These are phyloP conservation scores for Monascus ruber DNA, from an alignment of 2,329 filamentous ascomycete genomes.

Conservation along the genomic window DNA sequence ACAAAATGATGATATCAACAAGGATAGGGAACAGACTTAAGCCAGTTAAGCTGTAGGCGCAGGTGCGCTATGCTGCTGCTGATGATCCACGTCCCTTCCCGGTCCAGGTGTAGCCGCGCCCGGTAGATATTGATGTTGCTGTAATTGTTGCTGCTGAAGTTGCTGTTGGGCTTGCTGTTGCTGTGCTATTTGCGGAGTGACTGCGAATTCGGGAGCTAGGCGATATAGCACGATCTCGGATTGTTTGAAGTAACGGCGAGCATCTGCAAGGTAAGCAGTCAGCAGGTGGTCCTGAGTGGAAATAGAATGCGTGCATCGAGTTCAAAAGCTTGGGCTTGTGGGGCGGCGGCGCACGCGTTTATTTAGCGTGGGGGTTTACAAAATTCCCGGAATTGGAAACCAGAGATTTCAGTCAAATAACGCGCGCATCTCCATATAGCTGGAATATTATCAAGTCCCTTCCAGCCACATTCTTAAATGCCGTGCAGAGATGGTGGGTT, in stretches of 20 bases:
- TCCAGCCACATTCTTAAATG: too few species aligned
- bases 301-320: too few species aligned
- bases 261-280: constrained; percentile 47
- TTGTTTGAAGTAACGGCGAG: constrained; percentile 96
- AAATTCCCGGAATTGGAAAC: too few species aligned
- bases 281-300: not conserved
- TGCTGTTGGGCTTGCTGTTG: constrained; percentile 31
- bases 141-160: constrained; percentile 21
- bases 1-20: not conserved
- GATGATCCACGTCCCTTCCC: constrained; percentile 9
- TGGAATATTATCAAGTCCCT: too few species aligned
- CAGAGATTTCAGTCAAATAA: too few species aligned
- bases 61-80: not conserved
- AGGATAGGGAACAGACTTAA: not conserved
- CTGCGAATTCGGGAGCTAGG: constrained; percentile 46
- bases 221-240: constrained; percentile 96
- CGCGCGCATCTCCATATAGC: too few species aligned
- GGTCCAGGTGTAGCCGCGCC: constrained; percentile 25
- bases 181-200: constrained; percentile 28
- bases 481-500: not conserved
- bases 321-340: too few species aligned
- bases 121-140: constrained; percentile 24
- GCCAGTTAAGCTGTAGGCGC: not conserved
- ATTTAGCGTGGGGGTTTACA: not conserved
- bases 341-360: not conserved